A percentile compares a stretch with the other conserved stretches of the same genome.
Conservation (phyloP, 202 grass and related monocot species). For the Schoenoplectus tabernaemontani region DNA sequence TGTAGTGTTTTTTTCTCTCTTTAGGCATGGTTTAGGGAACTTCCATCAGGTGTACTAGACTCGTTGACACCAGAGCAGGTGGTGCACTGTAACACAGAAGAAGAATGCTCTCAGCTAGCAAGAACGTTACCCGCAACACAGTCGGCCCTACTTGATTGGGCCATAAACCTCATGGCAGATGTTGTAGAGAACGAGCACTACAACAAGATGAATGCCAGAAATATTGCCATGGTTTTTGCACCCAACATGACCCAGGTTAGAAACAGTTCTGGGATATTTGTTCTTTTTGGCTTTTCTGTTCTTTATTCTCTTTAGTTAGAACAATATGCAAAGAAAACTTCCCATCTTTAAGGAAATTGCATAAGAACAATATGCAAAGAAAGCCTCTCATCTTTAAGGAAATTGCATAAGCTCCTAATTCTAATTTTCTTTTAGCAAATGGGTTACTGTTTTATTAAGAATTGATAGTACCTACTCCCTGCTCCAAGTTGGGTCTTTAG, state of each 20-base stretch:
- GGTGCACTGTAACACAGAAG: constrained; percentile 91
- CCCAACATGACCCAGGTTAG: constrained; percentile 96
- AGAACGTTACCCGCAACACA: constrained; percentile 53
- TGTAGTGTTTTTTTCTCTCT: constrained; percentile 11
- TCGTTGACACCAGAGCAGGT: constrained; percentile 81
- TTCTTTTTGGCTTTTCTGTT: too few relatives aligned
- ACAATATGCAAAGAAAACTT: not conserved
- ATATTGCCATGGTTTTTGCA: constrained; percentile 96
- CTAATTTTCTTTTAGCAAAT: not conserved
- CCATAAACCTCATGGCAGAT: constrained; percentile 92
- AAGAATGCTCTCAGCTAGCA: constrained; percentile 64
- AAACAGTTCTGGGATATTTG: not conserved
- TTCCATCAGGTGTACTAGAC: constrained; percentile 76
- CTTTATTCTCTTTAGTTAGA: constrained; percentile 13
- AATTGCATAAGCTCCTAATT: not conserved
- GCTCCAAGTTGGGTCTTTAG: not conserved
- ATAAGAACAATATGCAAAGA: too few relatives aligned
- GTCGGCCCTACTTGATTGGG: constrained; percentile 84
- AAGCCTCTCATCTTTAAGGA: too few relatives aligned
- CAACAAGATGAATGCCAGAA: constrained; percentile 97
- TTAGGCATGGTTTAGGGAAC: constrained; percentile 94
- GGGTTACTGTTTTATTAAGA: not conserved
- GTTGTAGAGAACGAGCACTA: constrained; percentile 66
- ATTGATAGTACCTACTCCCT: not conserved
- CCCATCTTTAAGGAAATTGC: not conserved